Conservation (phyloP, 1,284 basidiomycete species). For the Cerrena zonata region DNA sequence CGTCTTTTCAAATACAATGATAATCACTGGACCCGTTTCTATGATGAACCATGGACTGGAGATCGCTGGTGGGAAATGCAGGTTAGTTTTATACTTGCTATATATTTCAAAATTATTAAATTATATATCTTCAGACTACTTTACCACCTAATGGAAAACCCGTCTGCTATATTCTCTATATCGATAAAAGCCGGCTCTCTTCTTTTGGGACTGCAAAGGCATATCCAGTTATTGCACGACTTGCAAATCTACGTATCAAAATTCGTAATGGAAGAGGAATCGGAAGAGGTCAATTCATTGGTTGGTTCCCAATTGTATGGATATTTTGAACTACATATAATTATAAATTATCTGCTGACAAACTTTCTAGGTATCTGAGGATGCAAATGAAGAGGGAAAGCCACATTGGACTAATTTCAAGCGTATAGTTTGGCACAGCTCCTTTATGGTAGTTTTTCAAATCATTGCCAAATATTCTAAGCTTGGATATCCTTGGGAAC, state of each 20-base stretch:
- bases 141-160: conserved; percentile 20
- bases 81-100: no score
- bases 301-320: conserved; percentile 40
- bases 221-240: conserved; percentile 36
- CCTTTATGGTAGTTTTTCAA: conserved; percentile 21
- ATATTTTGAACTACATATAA: not conserved
- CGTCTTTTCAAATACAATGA: conserved; percentile 21
- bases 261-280: conserved; percentile 33
- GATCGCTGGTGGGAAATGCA: conserved; percentile 26
- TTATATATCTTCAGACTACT: conserved; percentile 15
- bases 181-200: conserved; percentile 39
- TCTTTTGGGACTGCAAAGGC: conserved; percentile 37
- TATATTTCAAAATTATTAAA: no score
- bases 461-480: conserved; percentile 11
- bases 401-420: conserved; percentile 20
- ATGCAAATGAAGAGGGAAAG: conserved; percentile 14
- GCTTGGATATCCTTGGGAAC: conserved; percentile 16
- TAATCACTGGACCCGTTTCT: conserved; percentile 17
- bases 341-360: conserved; percentile 4
- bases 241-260: conserved; percentile 31
- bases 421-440: conserved; percentile 26
- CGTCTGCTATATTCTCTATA: conserved; percentile 32
- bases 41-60: conserved; percentile 28
- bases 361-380: conserved; percentile 20
- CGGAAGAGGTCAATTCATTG: conserved; percentile 35